A percentile compares a stretch with the other conserved stretches of the same genome.
Conservation (phyloP, 2,329 filamentous ascomycete genomes). For the Diaporthe caulivora region DNA sequence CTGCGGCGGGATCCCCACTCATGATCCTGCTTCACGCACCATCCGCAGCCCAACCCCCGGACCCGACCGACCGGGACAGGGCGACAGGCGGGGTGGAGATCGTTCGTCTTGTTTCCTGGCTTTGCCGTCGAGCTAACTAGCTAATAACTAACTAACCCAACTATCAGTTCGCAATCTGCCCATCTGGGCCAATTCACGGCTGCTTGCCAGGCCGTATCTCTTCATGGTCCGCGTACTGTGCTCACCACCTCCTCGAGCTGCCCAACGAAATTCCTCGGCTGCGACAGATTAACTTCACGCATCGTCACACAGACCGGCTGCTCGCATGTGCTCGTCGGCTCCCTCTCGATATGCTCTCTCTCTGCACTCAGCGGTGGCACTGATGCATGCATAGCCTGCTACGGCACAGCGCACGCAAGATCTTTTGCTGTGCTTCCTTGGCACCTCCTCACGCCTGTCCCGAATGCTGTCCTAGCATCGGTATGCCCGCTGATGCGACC, state of each 20-base stretch:
- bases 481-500: slow-evolving; percentile 21
- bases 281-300: background rate
- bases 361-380: background rate
- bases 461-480: background rate
- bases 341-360: background rate
- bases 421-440: background rate
- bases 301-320: background rate
- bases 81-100: slow-evolving; percentile 1
- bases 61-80: slow-evolving; percentile 27
- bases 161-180: background rate
- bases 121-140: background rate
- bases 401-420: background rate
- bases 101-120: background rate
- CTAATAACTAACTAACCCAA: no score
- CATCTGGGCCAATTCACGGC: background rate
- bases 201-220: background rate
- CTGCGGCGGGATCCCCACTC: background rate
- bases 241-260: background rate
- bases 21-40: background rate
- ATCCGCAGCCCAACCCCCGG: background rate
- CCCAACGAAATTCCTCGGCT: background rate
- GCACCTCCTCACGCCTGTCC: background rate
- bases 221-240: background rate
- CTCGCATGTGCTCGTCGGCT: background rate
- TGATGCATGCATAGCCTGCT: background rate